A percentile compares a stretch with the other conserved stretches of the same genome.
Evolutionary conservation across 495 filamentous ascomycete genomes (phyloP).

Genomic region (Podospora conica): DNA sequence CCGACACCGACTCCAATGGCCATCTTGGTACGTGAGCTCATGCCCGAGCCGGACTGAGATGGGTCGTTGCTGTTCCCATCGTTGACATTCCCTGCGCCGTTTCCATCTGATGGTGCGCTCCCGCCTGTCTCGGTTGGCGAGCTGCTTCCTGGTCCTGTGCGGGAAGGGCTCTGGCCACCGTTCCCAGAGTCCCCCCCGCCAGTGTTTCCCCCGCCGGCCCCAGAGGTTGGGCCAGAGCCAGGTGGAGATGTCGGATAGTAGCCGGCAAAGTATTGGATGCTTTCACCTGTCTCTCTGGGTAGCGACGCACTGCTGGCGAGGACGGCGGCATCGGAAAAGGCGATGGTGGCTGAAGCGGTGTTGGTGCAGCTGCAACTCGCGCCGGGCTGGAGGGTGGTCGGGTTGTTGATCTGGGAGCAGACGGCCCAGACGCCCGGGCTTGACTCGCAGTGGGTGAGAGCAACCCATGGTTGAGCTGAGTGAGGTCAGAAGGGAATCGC

Average conservation of each 20-base stretch:
- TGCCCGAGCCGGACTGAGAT: neutral
- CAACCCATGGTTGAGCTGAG: slow-evolving; percentile 25
- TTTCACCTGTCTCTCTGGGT: slow-evolving; percentile 13
- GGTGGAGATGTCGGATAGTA: slow-evolving; percentile 4
- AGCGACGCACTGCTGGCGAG: slow-evolving; percentile 17
- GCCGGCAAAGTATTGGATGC: slow-evolving; percentile 19
- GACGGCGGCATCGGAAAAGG: slow-evolving; percentile 8
- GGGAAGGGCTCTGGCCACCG: neutral
- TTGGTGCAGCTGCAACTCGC: slow-evolving; percentile 22
- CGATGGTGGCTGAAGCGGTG: slow-evolving; percentile 15
- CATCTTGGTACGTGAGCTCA: slow-evolving; percentile 16
- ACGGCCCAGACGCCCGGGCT: slow-evolving; percentile 19
- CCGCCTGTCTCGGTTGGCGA: neutral
- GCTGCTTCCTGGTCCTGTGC: neutral
- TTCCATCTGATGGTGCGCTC: neutral
- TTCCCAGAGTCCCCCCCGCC: neutral
- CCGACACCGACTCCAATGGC: slow-evolving; percentile 18
- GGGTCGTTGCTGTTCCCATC: neutral
- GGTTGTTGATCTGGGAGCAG: slow-evolving; percentile 22
- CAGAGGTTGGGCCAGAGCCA: neutral
- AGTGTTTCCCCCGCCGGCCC: neutral
- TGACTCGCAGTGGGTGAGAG: slow-evolving; percentile 20
- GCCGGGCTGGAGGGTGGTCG: slow-evolving; percentile 21
- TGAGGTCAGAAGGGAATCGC: neutral
- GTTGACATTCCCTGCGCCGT: neutral